Evolutionary conservation across 2,329 filamentous ascomycete genomes (phyloP), one percentile per base, ranked within the genome.

Genomic region (Sclerotinia borealis): DNA sequence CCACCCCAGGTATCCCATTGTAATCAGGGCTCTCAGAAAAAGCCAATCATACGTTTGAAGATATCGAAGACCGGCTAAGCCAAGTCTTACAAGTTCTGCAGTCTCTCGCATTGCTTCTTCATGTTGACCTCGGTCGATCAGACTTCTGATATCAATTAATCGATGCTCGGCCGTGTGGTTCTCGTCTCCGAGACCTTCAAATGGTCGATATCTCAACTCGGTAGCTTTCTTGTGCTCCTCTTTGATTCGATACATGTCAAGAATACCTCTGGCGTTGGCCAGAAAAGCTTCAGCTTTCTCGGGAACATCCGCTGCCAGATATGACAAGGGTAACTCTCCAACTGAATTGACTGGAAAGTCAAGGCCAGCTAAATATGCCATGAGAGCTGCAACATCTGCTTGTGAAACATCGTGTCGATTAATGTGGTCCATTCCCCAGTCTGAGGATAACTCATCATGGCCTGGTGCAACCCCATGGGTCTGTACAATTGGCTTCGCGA

Each of bases 21-120:
- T 97, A 65, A 99, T 89, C 56, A 99, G 81, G 2, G 91, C 89
- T 65, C 95, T 84, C 41, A 99, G 79, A 77, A 99, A 99, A 2
- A 99, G 81, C 95, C 95, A 99, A 78, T 99, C 95, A 72, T 99
- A 99, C 0, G 93, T 99, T 76, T 99, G 95, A 31, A 99, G 82
- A 75, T 99, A 99, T 58, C 95, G 85, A 65, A 99, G 79, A 9
- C 95, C 95, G 66, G 92, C 84, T 1, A 99, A 81, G 1, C 86
- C 89, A 58, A 91, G 78, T 64, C 89, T 83, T 65, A 98, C 90
- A 17, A 99, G 80, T 34, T 86, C 84, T 48, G 89, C 86, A 1
- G 91, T 92, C 70, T 90, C 84, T 63, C 85, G 80, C 69, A 98
- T 96, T 1, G 93, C 91, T 69, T 91, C 84, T 63, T 93, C 86